Evolutionary conservation across 148 eudicot species (phyloP).

Genomic region (Chenopodium formosanum): DNA sequence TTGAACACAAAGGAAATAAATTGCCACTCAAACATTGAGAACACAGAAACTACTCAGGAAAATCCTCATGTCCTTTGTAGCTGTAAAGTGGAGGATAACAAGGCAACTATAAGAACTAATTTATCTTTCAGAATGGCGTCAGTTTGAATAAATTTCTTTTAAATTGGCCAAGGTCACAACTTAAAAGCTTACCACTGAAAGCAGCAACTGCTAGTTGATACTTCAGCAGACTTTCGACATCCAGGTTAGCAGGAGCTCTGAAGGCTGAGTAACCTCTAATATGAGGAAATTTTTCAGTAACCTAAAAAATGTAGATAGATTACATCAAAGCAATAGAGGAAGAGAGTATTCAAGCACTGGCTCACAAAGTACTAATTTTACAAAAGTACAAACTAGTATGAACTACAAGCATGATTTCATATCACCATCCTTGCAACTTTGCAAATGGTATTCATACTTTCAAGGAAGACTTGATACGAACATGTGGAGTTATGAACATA

Average conservation of each 20-base stretch:
- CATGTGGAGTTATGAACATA: too few species aligned
- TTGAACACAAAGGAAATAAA: background rate
- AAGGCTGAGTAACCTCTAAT: constrained; percentile 61
- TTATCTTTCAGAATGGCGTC: background rate
- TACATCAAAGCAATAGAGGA: background rate
- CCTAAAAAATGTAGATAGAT: constrained; percentile 43
- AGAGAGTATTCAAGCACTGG: background rate
- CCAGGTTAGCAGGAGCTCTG: constrained; percentile 53
- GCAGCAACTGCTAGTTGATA: constrained; percentile 79
- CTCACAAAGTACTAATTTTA: background rate
- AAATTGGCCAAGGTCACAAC: background rate
- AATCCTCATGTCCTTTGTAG: background rate
- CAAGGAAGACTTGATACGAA: too few species aligned
- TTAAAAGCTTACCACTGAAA: constrained; percentile 54
- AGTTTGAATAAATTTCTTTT: background rate
- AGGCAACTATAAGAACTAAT: background rate
- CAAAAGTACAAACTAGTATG: background rate
- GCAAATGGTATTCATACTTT: too few species aligned
- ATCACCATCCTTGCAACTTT: too few species aligned
- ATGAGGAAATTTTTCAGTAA: constrained; percentile 87
- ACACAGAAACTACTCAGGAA: background rate
- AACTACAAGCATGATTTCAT: background rate
- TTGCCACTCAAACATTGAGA: background rate
- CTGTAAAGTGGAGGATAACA: background rate
- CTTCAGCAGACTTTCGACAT: constrained; percentile 56